Evolutionary conservation across 768 basidiomycete species (phyloP).

Genomic region (Holtermannia corniformis): DNA sequence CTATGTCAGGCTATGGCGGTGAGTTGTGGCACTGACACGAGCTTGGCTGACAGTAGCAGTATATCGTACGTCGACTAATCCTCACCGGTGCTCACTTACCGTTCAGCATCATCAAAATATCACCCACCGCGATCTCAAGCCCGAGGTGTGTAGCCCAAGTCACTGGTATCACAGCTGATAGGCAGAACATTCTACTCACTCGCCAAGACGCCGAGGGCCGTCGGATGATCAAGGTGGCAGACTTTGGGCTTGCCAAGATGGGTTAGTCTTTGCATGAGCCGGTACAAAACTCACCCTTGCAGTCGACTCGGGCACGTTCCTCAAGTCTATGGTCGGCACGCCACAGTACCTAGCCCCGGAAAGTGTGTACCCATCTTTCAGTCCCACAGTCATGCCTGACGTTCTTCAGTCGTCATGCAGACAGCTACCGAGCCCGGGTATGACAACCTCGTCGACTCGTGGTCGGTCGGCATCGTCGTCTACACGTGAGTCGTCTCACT

Average conservation of each 20-base stretch:
- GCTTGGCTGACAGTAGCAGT: slow-evolving; percentile 45
- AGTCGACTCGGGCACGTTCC: slow-evolving; percentile 30
- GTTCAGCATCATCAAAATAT: slow-evolving; percentile 53
- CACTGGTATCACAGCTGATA: neutral
- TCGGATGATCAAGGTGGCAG: slow-evolving; percentile 76
- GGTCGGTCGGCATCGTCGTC: slow-evolving; percentile 91
- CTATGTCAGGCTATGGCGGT: slow-evolving; percentile 58
- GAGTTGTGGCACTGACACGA: slow-evolving; percentile 6
- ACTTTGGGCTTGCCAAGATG: slow-evolving; percentile 91
- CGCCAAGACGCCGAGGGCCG: slow-evolving; percentile 47
- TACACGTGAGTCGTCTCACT: slow-evolving; percentile 58
- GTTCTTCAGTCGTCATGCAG: slow-evolving; percentile 63
- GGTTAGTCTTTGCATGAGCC: slow-evolving; percentile 5
- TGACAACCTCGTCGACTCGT: slow-evolving; percentile 81
- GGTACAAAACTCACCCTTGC: neutral
- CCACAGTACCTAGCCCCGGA: slow-evolving; percentile 80
- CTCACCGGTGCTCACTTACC: neutral
- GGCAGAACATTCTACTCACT: slow-evolving; percentile 75
- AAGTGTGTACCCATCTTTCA: neutral
- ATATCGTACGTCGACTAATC: neutral
- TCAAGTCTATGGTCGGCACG: slow-evolving; percentile 89
- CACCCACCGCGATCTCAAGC: slow-evolving; percentile 88
- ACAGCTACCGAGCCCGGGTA: slow-evolving; percentile 57
- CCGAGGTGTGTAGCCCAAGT: slow-evolving; percentile 38
- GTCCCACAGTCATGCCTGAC: neutral